Base-by-base conservation (phyloP, 2,329 filamentous ascomycete genomes). In the Ophiostoma australiae region DNA sequence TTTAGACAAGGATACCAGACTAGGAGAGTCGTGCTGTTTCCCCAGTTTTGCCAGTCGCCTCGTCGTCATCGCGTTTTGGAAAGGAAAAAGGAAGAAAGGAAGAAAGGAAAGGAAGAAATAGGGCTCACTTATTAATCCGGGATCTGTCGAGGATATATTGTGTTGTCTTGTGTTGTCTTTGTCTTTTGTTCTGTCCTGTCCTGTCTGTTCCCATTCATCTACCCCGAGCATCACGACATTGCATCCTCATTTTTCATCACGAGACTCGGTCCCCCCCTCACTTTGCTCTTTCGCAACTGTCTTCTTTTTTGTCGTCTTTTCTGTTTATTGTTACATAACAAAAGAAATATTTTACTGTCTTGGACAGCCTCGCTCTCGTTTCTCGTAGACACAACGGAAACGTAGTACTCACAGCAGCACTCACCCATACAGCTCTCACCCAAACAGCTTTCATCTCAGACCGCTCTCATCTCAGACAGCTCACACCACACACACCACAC, bases 351-450 rank as follows among this genome's bases (percentile, higher is more conserved):
- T 68, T 68, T 61, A 66, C 61, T 66, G 61, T 69, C 70, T 74
- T 65, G 71, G 72, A 72, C 73, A 72, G 71, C 58, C 35, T 55
- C 37, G 35, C n/a, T 31, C 55, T 67, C 67, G 44, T 63, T 69
- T 70, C 70, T 69, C 63, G 69, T 68, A 70, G 67, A 66, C 61
- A 33, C 52, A 61, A 71, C 35, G n/a, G 65, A 44, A 67, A 67
- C 65, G 65, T 67, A 67, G n/a, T 44, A 73, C 77, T 69, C 20
- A 35, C 39, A 15, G 8, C 27, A 27, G 3, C 63, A 23, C 44
- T 52, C 58, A 33, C 27, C 11, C 58, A 33, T 13, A 13, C 27
- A 33, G 8, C 48, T 23, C 48, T 48, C 37, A 52, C 37, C 27
- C n/a, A n/a, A n/a, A 27, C 37, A 39, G 5, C 63, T 33, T 37